phyloP scores from a whole-genome alignment of 1,284 basidiomycete genomes.

The Rhodotorula mucilaginosa region DNA sequence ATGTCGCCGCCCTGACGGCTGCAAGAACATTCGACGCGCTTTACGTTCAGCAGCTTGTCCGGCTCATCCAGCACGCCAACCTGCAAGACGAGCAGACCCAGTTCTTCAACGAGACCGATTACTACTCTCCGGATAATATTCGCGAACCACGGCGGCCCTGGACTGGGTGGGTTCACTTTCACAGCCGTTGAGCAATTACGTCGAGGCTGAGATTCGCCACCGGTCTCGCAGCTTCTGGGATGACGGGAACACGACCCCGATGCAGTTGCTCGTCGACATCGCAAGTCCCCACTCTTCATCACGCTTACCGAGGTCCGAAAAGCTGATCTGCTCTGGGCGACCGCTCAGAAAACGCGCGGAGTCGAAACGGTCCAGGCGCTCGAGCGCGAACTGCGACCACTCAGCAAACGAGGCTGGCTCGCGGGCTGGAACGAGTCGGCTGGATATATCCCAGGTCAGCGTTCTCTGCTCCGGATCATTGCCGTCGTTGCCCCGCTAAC shows the following conservation, averaged over 20 bases:
- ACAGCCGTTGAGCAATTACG: background rate
- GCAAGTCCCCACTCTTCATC: background rate
- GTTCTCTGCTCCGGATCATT: background rate
- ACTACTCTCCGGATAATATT: constrained; percentile 30
- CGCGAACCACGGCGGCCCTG: constrained; percentile 24
- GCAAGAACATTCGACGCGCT: constrained; percentile 40
- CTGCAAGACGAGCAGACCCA: constrained; percentile 29
- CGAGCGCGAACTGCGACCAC: constrained; percentile 34
- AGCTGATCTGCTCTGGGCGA: background rate
- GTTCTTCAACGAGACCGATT: constrained; percentile 30
- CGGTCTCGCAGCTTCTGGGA: constrained; percentile 33
- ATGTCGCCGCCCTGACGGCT: constrained; percentile 35
- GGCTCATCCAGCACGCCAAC: constrained; percentile 41
- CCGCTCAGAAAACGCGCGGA: constrained; percentile 45
- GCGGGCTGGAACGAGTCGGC: constrained; percentile 31
- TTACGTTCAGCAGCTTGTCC: constrained; percentile 40
- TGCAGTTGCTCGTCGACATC: constrained; percentile 43
- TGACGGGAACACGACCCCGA: constrained; percentile 36
- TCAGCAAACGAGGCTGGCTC: constrained; percentile 39
- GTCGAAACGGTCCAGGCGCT: constrained; percentile 35
- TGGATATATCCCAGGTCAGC: constrained; percentile 14
- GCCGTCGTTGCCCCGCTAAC: too few relatives aligned
- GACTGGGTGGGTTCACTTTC: constrained; percentile 18
- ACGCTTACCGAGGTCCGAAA: fast-evolving
- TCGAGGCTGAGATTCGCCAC: background rate